These are phyloP conservation scores for Amanita polypyramis DNA, from an alignment of 768 basidiomycete genomes.

Conservation along the genomic window DNA sequence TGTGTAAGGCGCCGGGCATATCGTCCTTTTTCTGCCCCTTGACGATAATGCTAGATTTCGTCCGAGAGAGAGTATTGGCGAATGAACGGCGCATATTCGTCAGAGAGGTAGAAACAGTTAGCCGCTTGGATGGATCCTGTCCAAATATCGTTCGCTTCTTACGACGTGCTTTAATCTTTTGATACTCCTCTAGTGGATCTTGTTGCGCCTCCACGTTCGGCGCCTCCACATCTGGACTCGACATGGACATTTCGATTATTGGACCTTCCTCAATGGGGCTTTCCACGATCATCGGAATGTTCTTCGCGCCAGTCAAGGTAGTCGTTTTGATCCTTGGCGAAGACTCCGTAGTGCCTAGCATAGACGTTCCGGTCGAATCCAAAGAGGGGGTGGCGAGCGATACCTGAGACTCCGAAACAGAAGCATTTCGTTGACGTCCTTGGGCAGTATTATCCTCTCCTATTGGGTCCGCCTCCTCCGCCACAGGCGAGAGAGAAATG, in stretches of 20 bases:
- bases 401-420: not conserved
- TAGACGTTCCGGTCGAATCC: not conserved
- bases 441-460: not conserved
- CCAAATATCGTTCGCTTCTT: constrained; percentile 1
- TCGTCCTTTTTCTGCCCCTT: constrained; percentile 9
- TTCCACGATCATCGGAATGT: constrained; percentile 25
- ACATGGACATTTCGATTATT: constrained; percentile 6
- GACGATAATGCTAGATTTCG: constrained; percentile 14
- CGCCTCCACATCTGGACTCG: not conserved
- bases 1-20: constrained; percentile 21
- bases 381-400: constrained; percentile 2
- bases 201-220: not conserved
- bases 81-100: constrained; percentile 37
- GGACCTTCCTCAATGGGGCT: constrained; percentile 23
- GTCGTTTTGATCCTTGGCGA: constrained; percentile 11
- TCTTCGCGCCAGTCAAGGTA: constrained; percentile 6
- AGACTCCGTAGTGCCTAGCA: not conserved
- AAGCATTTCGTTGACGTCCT: not conserved
- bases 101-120: constrained; percentile 27
- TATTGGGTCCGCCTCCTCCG: not conserved
- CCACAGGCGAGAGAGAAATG: constrained; percentile 8
- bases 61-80: constrained; percentile 22
- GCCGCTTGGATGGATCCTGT: constrained; percentile 10
- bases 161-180: not conserved
- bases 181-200: not conserved